Percentiles rank a stretch among this genome's conserved stretches.
These are phyloP conservation scores for Scytalidium lignicola DNA, from an alignment of 2,329 filamentous ascomycete species.

Conservation along the genomic window DNA sequence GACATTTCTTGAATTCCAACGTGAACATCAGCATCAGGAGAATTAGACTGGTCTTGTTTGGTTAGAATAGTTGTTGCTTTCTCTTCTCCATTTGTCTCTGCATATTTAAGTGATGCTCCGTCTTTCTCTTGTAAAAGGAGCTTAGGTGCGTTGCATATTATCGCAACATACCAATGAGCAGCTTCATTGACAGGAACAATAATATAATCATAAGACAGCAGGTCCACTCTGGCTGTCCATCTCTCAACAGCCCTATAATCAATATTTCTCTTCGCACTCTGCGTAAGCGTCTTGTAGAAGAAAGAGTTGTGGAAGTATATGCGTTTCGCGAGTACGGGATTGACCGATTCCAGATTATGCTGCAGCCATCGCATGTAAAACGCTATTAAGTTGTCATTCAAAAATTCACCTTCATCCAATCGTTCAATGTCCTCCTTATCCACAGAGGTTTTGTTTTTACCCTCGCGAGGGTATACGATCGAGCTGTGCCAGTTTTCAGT, in stretches of 20 bases:
- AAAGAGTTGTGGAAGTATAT: conserved; percentile 91
- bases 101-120: background rate
- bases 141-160: conserved; percentile 82
- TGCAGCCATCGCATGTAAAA: conserved; percentile 81
- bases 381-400: conserved; percentile 89
- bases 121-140: conserved; percentile 38
- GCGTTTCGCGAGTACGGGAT: conserved; percentile 52
- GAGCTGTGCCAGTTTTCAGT: conserved; percentile 47
- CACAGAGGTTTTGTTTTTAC: conserved; percentile 59
- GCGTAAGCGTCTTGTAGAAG: conserved; percentile 77
- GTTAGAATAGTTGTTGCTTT: background rate
- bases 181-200: conserved; percentile 88
- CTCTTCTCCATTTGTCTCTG: background rate
- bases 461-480: conserved; percentile 54
- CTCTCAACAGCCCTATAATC: conserved; percentile 81
- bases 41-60: background rate
- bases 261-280: conserved; percentile 51
- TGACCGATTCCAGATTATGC: conserved; percentile 47
- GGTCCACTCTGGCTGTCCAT: conserved; percentile 82
- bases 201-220: conserved; percentile 83
- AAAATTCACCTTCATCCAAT: conserved; percentile 76
- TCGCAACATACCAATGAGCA: conserved; percentile 88
- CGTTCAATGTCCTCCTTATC: conserved; percentile 68
- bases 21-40: conserved; percentile 1
- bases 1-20: conserved; percentile 8